phyloP scores from a whole-genome alignment of 2,329 filamentous ascomycete genomes.

The Fusarium secorum region DNA sequence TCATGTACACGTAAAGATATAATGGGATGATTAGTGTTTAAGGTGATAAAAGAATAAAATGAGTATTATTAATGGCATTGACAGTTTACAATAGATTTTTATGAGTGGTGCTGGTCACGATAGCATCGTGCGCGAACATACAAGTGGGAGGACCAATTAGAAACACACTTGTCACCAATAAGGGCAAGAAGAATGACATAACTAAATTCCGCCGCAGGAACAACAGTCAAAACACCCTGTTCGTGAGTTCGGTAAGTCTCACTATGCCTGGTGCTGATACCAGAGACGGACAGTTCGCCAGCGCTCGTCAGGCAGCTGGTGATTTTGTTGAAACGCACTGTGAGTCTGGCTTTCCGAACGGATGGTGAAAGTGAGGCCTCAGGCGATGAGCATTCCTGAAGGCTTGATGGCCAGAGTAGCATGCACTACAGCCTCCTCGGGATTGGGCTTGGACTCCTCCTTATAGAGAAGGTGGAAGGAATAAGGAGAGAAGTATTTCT shows the following conservation, averaged over 20 bases:
- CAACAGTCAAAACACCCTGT: neutral
- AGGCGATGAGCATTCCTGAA: rapidly evolving
- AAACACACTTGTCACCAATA: neutral
- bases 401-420: neutral
- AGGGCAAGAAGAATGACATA: rapidly evolving
- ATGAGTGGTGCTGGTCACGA: neutral
- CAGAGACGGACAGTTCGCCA: neutral
- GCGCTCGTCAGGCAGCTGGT: neutral
- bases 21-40: neutral
- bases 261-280: neutral
- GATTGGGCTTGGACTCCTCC: neutral
- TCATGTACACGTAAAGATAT: neutral
- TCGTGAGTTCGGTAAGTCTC: neutral
- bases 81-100: neutral
- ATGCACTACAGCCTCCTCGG: neutral
- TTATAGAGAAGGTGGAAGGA: neutral
- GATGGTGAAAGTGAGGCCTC: neutral
- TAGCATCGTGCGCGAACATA: neutral
- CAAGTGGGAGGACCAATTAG: neutral
- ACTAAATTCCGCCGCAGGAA: rapidly evolving
- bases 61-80: neutral
- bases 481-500: too few relatives aligned
- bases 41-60: neutral
- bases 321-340: too few relatives aligned
- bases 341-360: rapidly evolving